Base-by-base conservation (phyloP, 257 asterid species). In the Fraxinus americana region DNA sequence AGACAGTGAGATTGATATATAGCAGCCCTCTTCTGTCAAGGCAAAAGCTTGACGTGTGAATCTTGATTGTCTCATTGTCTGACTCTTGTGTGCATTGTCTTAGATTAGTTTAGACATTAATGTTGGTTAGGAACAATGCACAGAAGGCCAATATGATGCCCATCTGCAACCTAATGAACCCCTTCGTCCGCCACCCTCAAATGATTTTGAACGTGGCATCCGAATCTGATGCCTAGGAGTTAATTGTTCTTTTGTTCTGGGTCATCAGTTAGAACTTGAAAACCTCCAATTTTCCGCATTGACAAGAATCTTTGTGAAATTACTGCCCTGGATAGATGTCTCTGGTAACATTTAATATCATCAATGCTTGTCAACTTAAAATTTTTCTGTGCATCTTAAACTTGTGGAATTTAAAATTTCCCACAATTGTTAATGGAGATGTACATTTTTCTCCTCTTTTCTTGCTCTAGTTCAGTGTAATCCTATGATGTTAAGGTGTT, bases 161-260 rank as follows among this genome's bases (percentile, higher is more conserved):
- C 41, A 17, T 77, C 52, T 23, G 65, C 17, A 75, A 67, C 79
- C 45, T 57, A 69, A 67, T 29, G 72, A 67, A 48, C 8, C 43
- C 48, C 50, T 27, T 34, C 48, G 68, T 65, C 67, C 73, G 36
- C 68, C 59, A 70, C 36, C 43, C 45, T 73, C 23, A 2, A 34
- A 8, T 73, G 59, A 80, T 13, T 50, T 34, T 72, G 57, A 63
- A 70, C 14, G 39, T 38, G 54, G 59, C 43, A 70, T 66, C 68
- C 32, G 34, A 67, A 48, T 66, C 21, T 17, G 14, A 70, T 21
- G 59, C 21, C 57, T 39, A 30, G 3, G 45, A 36, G 66, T 59
- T 66, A 11, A 57, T 34, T 45, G 30, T 39, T 10, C 68, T 29
- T 27, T 21, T 27, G 29, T 79, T 30, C 74, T 50, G 45, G 50